Evolutionary conservation across 306 rosid species (phyloP).

Genomic region (Astragalus membranaceus): DNA sequence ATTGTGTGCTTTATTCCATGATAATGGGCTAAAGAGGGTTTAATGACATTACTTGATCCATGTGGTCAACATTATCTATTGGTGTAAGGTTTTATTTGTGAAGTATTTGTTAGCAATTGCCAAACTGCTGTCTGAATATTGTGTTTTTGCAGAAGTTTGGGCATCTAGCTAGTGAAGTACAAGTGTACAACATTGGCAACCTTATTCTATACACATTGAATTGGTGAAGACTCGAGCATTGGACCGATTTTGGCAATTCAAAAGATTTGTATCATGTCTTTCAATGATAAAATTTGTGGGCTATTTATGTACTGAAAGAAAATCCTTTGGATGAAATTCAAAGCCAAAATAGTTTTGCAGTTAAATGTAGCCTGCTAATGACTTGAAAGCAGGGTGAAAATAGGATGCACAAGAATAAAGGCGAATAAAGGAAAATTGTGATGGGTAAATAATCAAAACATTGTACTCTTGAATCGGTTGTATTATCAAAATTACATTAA

Average conservation of each 20-base stretch:
- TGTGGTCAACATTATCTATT: neutral
- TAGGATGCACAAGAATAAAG: neutral
- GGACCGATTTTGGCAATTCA: conserved; percentile 11
- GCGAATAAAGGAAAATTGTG: neutral
- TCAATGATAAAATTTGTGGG: neutral
- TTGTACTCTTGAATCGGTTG: neutral
- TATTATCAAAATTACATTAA: neutral
- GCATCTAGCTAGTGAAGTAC: neutral
- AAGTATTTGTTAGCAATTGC: neutral
- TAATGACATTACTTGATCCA: neutral
- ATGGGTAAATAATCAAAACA: conserved; percentile 6
- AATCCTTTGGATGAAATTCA: neutral
- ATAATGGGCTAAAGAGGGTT: too few species aligned
- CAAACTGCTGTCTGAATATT: neutral
- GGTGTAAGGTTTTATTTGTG: neutral
- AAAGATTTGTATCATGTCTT: neutral
- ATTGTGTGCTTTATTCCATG: too few species aligned
- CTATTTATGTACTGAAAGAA: neutral
- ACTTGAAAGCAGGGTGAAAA: neutral
- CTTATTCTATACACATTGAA: neutral
- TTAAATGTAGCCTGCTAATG: neutral
- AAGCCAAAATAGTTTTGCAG: neutral
- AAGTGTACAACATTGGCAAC: conserved; percentile 14
- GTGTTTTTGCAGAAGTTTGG: conserved; percentile 18
- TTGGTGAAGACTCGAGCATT: neutral